These are phyloP conservation scores for Mortierella sp. DNA, from an alignment of 371 early-diverging fungal species.

Conservation along the genomic window DNA sequence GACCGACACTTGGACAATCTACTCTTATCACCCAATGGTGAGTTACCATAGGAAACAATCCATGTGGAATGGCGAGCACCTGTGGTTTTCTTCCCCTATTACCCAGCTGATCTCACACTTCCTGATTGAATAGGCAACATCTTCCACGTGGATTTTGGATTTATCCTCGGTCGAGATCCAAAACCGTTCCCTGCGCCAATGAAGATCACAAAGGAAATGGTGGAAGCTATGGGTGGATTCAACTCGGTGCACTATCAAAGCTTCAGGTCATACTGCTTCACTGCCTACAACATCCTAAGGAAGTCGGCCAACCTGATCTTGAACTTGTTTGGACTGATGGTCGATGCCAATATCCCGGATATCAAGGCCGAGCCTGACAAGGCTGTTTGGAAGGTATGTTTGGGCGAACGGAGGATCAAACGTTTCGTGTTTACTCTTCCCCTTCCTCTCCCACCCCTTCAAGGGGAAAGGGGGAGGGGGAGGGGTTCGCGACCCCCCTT, in stretches of 20 bases:
- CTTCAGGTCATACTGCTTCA: conserved; percentile 92
- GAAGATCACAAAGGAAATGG: conserved; percentile 99
- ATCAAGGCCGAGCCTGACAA: conserved; percentile 97
- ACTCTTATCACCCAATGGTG: conserved; percentile 87
- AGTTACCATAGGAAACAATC: not conserved
- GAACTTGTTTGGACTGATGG: conserved; percentile 96
- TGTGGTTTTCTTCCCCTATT: not conserved
- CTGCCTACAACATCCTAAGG: conserved; percentile 92
- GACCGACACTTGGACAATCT: conserved; percentile 98
- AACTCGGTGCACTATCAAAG: conserved; percentile 81
- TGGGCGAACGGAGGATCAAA: too few species aligned
- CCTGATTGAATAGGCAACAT: conserved; percentile 73
- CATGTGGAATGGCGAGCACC: too few species aligned
- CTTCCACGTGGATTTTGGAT: conserved; percentile 99
- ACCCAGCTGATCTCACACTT: not conserved
- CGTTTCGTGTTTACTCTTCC: not conserved
- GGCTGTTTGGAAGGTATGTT: conserved; percentile 86
- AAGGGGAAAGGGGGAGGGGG: too few species aligned
- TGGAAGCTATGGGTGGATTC: conserved; percentile 97
- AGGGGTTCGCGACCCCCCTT: too few species aligned
- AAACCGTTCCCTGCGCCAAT: conserved; percentile 99
- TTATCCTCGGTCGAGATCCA: conserved; percentile 97
- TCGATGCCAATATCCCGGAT: conserved; percentile 93
- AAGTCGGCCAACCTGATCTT: conserved; percentile 94
- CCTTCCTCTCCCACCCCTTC: not conserved